Evolutionary conservation across 2,329 filamentous ascomycete species (phyloP).

Genomic region (Metarhizium album): DNA sequence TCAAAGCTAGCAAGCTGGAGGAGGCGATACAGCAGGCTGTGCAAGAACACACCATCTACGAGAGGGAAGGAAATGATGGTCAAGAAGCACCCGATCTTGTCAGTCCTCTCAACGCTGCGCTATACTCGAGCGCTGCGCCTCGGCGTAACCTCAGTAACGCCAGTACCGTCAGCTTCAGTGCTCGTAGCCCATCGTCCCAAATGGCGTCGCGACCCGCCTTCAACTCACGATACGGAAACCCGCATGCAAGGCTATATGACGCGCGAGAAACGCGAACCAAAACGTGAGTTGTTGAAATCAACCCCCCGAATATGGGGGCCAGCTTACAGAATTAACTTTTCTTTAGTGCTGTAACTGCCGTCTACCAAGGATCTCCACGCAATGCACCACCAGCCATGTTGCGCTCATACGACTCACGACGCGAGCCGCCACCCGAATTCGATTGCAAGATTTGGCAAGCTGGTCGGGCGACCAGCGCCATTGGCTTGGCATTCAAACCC

Average conservation of each 20-base stretch:
- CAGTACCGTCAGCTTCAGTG: conserved; percentile 74
- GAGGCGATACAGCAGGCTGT: conserved; percentile 88
- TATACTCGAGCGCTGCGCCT: conserved; percentile 32
- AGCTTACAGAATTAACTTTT: not conserved
- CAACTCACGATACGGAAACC: conserved; percentile 60
- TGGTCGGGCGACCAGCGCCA: conserved; percentile 84
- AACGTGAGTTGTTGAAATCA: conserved; percentile 50
- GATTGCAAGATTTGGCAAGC: conserved; percentile 97
- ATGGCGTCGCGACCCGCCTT: conserved; percentile 38
- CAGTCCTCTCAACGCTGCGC: conserved; percentile 30
- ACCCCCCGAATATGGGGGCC: not conserved
- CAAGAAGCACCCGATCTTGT: conserved; percentile 24
- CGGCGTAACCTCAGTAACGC: conserved; percentile 66
- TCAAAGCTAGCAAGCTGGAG: conserved; percentile 93
- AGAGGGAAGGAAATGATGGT: conserved; percentile 74
- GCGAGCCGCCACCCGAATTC: conserved; percentile 81
- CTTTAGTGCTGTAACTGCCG: conserved; percentile 74
- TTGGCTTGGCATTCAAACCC: conserved; percentile 89
- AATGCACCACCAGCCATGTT: conserved; percentile 61
- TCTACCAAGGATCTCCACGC: conserved; percentile 72
- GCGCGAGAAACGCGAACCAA: conserved; percentile 76
- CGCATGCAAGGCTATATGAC: conserved; percentile 82
- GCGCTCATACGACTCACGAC: conserved; percentile 89
- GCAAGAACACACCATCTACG: conserved; percentile 68
- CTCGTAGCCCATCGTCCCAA: conserved; percentile 48